These are phyloP conservation scores for Candida taoyuanica DNA, from an alignment of 805 yeast species.

Conservation along the genomic window DNA sequence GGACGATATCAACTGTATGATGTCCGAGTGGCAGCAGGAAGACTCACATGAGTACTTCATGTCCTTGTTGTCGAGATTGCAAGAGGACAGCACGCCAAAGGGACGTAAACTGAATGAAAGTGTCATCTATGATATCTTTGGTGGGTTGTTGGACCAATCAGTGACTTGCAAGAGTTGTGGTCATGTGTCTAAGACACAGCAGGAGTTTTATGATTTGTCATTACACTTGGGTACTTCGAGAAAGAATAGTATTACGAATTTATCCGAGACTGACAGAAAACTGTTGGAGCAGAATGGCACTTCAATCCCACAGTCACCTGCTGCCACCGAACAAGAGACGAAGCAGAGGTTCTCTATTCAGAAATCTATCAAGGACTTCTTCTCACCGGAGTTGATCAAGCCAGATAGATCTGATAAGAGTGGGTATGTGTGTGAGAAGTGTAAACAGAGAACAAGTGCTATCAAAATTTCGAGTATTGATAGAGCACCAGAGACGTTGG, in stretches of 20 bases:
- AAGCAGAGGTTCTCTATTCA: conserved; percentile 57
- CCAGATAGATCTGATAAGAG: conserved; percentile 61
- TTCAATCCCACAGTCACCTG: conserved; percentile 8
- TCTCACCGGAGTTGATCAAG: conserved; percentile 73
- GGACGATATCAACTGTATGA: conserved; percentile 88
- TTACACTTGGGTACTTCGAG: conserved; percentile 50
- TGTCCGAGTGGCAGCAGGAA: conserved; percentile 97
- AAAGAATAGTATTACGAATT: conserved; percentile 17
- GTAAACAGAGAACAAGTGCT: conserved; percentile 75
- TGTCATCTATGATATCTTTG: conserved; percentile 88
- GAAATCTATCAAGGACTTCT: conserved; percentile 73
- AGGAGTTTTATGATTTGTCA: conserved; percentile 90
- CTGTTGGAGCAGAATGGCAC: conserved; percentile 6
- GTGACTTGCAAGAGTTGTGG: conserved; percentile 82
- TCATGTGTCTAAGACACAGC: conserved; percentile 80
- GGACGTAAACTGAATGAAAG: conserved; percentile 81
- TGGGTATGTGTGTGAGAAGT: conserved; percentile 85
- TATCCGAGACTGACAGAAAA: conserved; percentile 9
- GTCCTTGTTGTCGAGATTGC: conserved; percentile 83
- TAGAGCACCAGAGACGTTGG: conserved; percentile 82
- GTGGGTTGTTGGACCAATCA: conserved; percentile 80
- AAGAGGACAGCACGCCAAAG: conserved; percentile 88
- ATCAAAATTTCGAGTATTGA: conserved; percentile 68
- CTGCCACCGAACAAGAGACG: conserved; percentile 13
- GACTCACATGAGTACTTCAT: conserved; percentile 96